Evolutionary conservation across 2,329 filamentous ascomycete species (phyloP).

Genomic region (Alternaria arborescens): DNA sequence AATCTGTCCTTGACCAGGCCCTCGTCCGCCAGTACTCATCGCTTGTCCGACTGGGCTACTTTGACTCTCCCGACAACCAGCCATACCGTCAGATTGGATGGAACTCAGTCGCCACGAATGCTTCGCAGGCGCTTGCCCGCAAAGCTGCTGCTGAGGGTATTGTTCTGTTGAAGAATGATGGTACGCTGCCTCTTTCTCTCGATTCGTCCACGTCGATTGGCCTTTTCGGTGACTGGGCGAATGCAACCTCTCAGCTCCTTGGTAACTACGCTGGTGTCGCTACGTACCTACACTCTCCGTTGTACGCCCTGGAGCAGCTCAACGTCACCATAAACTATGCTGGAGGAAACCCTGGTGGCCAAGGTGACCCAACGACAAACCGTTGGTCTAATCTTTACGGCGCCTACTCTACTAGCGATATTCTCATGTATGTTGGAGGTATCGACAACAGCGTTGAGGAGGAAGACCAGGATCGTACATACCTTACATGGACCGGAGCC

Average conservation of each 20-base stretch:
- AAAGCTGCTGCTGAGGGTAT: conserved; percentile 61
- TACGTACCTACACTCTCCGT: conserved; percentile 64
- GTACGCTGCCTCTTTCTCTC: conserved; percentile 56
- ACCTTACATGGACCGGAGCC: conserved; percentile 62
- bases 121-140: conserved; percentile 64
- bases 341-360: conserved; percentile 31
- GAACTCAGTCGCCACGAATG: conserved; percentile 60
- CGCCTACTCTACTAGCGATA: conserved; percentile 53
- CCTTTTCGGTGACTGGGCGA: conserved; percentile 68
- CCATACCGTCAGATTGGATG: conserved; percentile 36
- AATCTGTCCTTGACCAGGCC: conserved; percentile 59
- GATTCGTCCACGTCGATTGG: conserved; percentile 58
- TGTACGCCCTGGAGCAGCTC: conserved; percentile 60
- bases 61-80: conserved; percentile 50
- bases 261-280: conserved; percentile 68
- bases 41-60: conserved; percentile 61
- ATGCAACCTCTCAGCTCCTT: conserved; percentile 63
- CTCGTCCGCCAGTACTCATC: conserved; percentile 64
- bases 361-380: conserved; percentile 40
- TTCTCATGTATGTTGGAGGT: conserved; percentile 65
- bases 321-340: conserved; percentile 51
- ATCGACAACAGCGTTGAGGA: conserved; percentile 63
- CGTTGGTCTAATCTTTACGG: conserved; percentile 28
- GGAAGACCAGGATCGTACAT: conserved; percentile 62
- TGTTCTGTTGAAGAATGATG: conserved; percentile 62